phyloP scores from a whole-genome alignment of 345 rosid species.

The Gossypium arboreum region DNA sequence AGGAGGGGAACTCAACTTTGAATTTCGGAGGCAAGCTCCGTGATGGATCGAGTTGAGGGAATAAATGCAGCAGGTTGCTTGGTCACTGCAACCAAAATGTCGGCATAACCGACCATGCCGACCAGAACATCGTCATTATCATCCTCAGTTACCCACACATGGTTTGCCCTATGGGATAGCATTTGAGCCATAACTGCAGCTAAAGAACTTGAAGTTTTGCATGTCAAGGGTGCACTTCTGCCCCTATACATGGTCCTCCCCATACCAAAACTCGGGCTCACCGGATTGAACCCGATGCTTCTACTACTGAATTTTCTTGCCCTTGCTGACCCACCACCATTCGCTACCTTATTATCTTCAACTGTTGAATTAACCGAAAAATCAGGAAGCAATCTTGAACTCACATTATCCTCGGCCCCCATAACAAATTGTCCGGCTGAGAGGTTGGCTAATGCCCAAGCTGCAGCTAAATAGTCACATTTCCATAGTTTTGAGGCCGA shows the following conservation, averaged over 20 bases:
- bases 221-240: constrained; percentile 90
- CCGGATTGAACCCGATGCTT: constrained; percentile 80
- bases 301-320: constrained; percentile 79
- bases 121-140: constrained; percentile 74
- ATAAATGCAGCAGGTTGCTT: constrained; percentile 46
- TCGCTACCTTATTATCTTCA: constrained; percentile 26
- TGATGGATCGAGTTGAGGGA: constrained; percentile 37
- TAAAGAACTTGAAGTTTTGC: constrained; percentile 71
- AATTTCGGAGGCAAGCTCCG: constrained; percentile 40
- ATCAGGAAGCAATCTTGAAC: constrained; percentile 58
- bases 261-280: constrained; percentile 45
- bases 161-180: constrained; percentile 92
- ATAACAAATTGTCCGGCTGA: constrained; percentile 92
- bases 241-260: constrained; percentile 94
- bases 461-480: constrained; percentile 86
- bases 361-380: constrained; percentile 41
- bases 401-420: constrained; percentile 83
- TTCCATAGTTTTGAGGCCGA: constrained; percentile 93
- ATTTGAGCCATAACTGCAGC: constrained; percentile 99
- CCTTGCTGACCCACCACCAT: constrained; percentile 41
- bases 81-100: constrained; percentile 79
- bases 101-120: constrained; percentile 83
- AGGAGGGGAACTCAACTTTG: constrained; percentile 34
- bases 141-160: constrained; percentile 89
- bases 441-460: constrained; percentile 93